A percentile compares a stretch with the other conserved stretches of the same genome.
Conservation (phyloP, 192 early-diverging fungal species). For the Allomyces macrogynus region DNA sequence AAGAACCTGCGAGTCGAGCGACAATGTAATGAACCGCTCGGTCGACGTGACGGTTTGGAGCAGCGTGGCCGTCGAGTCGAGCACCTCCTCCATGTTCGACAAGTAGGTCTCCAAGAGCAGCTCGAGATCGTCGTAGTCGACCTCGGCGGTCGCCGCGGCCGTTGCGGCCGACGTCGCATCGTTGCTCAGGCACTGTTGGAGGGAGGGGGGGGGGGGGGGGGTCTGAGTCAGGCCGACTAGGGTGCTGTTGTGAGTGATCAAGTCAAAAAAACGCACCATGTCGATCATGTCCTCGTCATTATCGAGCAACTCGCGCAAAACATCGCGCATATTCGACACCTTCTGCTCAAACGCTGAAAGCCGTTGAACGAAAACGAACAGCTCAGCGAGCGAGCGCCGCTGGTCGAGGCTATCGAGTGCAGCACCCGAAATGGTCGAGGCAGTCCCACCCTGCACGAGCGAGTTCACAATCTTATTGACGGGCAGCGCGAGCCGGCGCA, state of each 20-base stretch:
- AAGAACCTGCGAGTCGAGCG: slow-evolving; percentile 45
- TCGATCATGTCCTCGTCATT: slow-evolving; percentile 7
- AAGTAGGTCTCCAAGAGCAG: slow-evolving; percentile 76
- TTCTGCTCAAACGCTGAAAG: slow-evolving; percentile 61
- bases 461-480: slow-evolving; percentile 32
- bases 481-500: not conserved
- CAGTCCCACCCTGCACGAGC: slow-evolving; percentile 23
- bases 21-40: slow-evolving; percentile 65
- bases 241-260: not conserved
- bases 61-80: slow-evolving; percentile 44
- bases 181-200: not conserved
- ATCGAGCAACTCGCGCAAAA: slow-evolving; percentile 60
- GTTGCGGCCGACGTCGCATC: too few species aligned
- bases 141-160: not conserved
- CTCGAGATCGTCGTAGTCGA: slow-evolving; percentile 67
- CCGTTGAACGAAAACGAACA: slow-evolving; percentile 5
- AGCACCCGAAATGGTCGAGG: too few species aligned
- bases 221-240: too few species aligned
- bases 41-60: slow-evolving; percentile 52
- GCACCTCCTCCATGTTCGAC: slow-evolving; percentile 67
- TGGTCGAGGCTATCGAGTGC: not conserved
- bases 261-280: not conserved
- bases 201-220: too few species aligned
- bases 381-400: not conserved
- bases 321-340: slow-evolving; percentile 49